Evolutionary conservation across 495 filamentous ascomycete genomes (phyloP).

Genomic region (Aspergillus taichungensis): DNA sequence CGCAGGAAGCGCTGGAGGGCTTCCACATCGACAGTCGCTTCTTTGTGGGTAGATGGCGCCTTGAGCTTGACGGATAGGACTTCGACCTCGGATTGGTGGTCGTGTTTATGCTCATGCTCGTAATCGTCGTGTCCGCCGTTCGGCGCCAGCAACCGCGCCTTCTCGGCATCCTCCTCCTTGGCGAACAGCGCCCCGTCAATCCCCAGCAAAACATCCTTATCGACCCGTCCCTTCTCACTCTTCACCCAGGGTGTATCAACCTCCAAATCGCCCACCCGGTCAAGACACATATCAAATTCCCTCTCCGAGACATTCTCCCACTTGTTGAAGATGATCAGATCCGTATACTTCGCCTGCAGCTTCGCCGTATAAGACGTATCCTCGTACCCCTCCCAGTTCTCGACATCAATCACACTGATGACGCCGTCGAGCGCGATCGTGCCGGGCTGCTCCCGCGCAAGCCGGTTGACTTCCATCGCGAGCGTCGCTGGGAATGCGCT

Average conservation of each 20-base stretch:
- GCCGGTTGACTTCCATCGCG: slow-evolving; percentile 86
- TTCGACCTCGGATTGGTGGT: slow-evolving; percentile 77
- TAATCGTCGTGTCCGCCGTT: slow-evolving; percentile 26
- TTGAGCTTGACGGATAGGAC: slow-evolving; percentile 70
- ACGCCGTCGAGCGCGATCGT: slow-evolving; percentile 79
- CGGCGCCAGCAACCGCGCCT: slow-evolving; percentile 43
- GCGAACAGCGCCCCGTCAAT: slow-evolving; percentile 73
- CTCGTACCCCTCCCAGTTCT: slow-evolving; percentile 95
- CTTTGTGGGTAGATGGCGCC: slow-evolving; percentile 13
- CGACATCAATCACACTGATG: slow-evolving; percentile 86
- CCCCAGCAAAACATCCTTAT: slow-evolving; percentile 70
- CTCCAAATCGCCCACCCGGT: slow-evolving; percentile 80
- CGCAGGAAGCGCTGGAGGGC: slow-evolving; percentile 60
- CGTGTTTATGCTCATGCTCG: slow-evolving; percentile 17
- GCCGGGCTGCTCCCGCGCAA: slow-evolving; percentile 47
- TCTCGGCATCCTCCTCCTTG: slow-evolving; percentile 28
- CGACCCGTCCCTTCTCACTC: slow-evolving; percentile 66
- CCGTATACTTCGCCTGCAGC: slow-evolving; percentile 81
- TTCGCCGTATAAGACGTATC: slow-evolving; percentile 85
- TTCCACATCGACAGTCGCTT: slow-evolving; percentile 46
- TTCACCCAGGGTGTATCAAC: slow-evolving; percentile 73
- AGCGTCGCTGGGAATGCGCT: slow-evolving; percentile 82
- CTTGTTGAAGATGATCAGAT: slow-evolving; percentile 91
- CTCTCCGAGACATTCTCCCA: slow-evolving; percentile 72
- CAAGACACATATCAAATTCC: slow-evolving; percentile 70